Percentiles rank a stretch among this genome's conserved stretches.
phyloP scores from a whole-genome alignment of 164 flowering plant species.

The Brasenia schreberi region DNA sequence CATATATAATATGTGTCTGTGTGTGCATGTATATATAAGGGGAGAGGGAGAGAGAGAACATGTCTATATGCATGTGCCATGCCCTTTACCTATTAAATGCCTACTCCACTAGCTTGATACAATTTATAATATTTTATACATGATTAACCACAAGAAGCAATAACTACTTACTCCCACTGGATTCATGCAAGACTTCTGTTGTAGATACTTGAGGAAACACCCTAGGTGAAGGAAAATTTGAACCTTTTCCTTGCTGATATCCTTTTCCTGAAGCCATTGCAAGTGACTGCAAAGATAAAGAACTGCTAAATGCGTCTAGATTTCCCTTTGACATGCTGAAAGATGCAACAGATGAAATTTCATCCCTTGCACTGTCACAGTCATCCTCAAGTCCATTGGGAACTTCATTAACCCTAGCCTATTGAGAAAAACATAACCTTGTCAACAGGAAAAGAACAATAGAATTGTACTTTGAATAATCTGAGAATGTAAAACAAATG shows the following conservation, averaged over 20 bases:
- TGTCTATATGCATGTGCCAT: no score
- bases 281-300: conserved; percentile 61
- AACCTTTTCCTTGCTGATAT: conserved; percentile 39
- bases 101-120: no score
- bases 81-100: no score
- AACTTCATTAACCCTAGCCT: conserved; percentile 72
- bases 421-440: conserved; percentile 1
- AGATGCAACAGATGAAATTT: conserved; percentile 80
- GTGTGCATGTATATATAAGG: no score
- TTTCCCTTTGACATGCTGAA: conserved; percentile 58
- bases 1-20: no score
- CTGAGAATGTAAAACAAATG: no score
- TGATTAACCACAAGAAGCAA: background rate
- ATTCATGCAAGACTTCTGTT: conserved; percentile 57
- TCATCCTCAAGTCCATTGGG: conserved; percentile 79
- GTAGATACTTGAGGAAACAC: conserved; percentile 49
- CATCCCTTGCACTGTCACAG: conserved; percentile 89
- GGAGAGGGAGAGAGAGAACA: no score
- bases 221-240: conserved; percentile 43
- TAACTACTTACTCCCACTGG: conserved; percentile 37
- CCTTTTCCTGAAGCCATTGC: conserved; percentile 38
- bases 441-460: no score
- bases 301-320: conserved; percentile 56
- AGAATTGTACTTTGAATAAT: no score
- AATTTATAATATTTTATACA: no score